Conservation (phyloP, 495 filamentous ascomycete genomes). For the Daldinia decipiens region DNA sequence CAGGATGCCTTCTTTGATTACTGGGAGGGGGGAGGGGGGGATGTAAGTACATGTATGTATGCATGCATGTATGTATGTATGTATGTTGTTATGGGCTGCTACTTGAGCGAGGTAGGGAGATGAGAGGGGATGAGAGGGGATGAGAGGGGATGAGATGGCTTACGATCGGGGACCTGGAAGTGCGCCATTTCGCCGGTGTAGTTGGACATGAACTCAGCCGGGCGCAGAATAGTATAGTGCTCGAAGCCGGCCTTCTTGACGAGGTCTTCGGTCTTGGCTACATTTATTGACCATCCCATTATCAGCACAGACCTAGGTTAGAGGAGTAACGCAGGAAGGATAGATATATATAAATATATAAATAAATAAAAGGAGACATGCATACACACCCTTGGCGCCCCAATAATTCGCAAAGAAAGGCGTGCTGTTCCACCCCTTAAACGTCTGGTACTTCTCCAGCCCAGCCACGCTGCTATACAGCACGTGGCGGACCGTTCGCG, state of each 20-base stretch:
- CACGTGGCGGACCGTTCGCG: slow-evolving; percentile 61
- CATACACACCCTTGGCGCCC: slow-evolving; percentile 13
- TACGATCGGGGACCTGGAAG: slow-evolving; percentile 1
- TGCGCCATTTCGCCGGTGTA: slow-evolving; percentile 16
- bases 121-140: not conserved
- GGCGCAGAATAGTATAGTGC: slow-evolving; percentile 67
- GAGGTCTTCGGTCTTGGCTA: slow-evolving; percentile 49
- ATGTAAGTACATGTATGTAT: not conserved
- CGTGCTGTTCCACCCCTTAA: slow-evolving; percentile 6
- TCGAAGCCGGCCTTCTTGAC: slow-evolving; percentile 48
- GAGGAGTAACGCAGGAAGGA: too few species aligned
- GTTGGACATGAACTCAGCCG: slow-evolving; percentile 73
- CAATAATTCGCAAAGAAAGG: slow-evolving; percentile 23
- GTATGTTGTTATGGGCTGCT: not conserved
- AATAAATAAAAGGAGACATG: not conserved
- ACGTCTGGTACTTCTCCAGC: slow-evolving; percentile 28
- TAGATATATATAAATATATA: too few species aligned
- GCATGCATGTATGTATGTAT: too few species aligned
- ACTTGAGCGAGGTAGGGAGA: not conserved
- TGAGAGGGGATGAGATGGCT: not conserved
- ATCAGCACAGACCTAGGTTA: too few species aligned
- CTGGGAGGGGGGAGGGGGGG: not conserved
- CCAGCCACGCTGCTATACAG: slow-evolving; percentile 73
- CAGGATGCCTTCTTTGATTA: slow-evolving; percentile 53
- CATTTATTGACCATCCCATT: not conserved